These are phyloP conservation scores for Sporothrix mexicana DNA, from an alignment of 2,329 filamentous ascomycete species.

Conservation along the genomic window DNA sequence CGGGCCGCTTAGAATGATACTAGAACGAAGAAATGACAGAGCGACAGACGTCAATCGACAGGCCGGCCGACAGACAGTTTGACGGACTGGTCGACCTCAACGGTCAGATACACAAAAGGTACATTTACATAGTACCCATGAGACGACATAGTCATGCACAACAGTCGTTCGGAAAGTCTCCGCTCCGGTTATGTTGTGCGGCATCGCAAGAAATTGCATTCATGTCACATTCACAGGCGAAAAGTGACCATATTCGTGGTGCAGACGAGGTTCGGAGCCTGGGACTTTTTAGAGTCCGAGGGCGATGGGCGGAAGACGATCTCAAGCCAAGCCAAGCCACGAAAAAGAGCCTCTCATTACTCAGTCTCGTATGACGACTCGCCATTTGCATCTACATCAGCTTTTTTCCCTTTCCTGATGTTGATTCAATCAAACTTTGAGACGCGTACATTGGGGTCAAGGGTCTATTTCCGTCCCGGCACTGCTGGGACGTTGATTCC, in stretches of 20 bases:
- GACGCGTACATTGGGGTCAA: neutral
- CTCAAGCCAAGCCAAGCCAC: neutral
- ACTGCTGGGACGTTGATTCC: slow-evolving; percentile 4
- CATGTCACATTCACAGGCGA: neutral
- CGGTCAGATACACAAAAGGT: neutral
- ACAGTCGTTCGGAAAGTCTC: no score
- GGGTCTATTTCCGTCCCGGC: neutral
- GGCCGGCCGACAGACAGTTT: neutral
- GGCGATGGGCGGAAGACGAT: neutral
- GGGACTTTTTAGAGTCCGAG: neutral
- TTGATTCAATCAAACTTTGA: neutral
- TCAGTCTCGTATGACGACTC: neutral
- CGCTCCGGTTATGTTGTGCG: neutral
- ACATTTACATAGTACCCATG: neutral
- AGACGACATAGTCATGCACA: neutral
- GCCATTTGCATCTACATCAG: neutral
- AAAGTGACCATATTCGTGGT: neutral
- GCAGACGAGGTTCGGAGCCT: neutral
- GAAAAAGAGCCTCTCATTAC: no score
- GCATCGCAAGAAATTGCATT: slow-evolving; percentile 2
- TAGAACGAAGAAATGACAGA: no score
- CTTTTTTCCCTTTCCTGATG: neutral
- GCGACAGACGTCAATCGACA: no score
- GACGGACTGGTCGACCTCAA: neutral
- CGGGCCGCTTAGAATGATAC: no score